Percentiles rank a stretch among this genome's conserved stretches.
Evolutionary conservation across 2,329 filamentous ascomycete species (phyloP).

Genomic region (Neofusicoccum parvum): DNA sequence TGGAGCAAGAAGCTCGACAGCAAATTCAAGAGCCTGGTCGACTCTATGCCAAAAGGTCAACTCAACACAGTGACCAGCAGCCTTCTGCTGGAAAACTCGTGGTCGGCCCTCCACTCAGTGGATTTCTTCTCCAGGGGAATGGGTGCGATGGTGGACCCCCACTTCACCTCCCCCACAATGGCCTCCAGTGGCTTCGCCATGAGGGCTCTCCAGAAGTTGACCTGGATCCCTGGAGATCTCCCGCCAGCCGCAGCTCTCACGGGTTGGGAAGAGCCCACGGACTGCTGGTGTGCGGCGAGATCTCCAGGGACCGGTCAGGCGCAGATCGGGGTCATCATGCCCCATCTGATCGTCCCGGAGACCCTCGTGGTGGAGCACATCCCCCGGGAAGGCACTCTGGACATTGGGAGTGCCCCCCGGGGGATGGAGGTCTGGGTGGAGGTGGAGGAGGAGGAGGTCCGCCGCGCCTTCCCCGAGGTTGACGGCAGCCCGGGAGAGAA

Average conservation of each 20-base stretch:
- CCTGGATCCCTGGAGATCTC: constrained; percentile 9
- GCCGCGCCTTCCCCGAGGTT: constrained; percentile 47
- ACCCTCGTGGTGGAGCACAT: constrained; percentile 51
- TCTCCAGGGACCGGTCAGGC: constrained; percentile 55
- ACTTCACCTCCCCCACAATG: constrained; percentile 61
- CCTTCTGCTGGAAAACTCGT: constrained; percentile 27
- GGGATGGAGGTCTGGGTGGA: constrained; percentile 50
- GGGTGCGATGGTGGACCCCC: constrained; percentile 66
- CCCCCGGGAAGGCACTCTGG: constrained; percentile 40
- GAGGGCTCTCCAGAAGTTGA: not conserved
- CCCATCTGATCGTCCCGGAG: constrained; percentile 39
- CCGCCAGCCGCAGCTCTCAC: constrained; percentile 61
- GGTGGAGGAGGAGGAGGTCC: constrained; percentile 25
- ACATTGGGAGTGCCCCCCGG: constrained; percentile 45
- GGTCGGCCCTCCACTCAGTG: constrained; percentile 47
- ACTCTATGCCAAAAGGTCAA: not conserved
- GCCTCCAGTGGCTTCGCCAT: constrained; percentile 28
- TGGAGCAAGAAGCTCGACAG: not conserved
- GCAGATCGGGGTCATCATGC: constrained; percentile 61
- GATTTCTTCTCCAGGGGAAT: constrained; percentile 73
- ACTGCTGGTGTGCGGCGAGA: constrained; percentile 77
- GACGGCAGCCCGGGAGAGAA: constrained; percentile 23
- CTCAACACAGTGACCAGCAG: constrained; percentile 1
- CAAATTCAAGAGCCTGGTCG: not conserved
- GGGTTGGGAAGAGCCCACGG: constrained; percentile 75